Percentiles rank a stretch among this genome's conserved stretches.
phyloP scores from a whole-genome alignment of 208 protist species.

The Pavlovales sp. region DNA sequence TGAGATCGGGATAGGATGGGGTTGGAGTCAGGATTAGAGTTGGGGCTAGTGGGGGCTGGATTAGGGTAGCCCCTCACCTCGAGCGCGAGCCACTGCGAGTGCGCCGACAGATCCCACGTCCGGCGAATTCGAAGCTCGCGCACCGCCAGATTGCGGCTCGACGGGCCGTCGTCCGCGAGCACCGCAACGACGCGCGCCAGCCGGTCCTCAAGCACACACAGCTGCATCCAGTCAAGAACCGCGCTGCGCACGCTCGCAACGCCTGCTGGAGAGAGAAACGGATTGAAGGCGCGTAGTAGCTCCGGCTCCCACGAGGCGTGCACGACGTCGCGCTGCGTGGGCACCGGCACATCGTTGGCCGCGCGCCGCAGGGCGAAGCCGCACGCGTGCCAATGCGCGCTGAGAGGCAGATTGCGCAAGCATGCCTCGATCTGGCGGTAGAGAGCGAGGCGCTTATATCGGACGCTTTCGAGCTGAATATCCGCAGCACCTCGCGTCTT shows the following conservation, averaged over 20 bases:
- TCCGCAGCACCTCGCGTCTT: too few species aligned
- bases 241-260: neutral
- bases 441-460: too few species aligned
- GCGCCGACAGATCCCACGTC: neutral
- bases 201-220: constrained; percentile 37
- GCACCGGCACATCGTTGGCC: neutral
- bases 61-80: too few species aligned
- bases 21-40: too few species aligned
- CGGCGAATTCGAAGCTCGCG: neutral
- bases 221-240: constrained; percentile 6
- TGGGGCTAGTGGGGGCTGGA: too few species aligned
- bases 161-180: neutral
- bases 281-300: constrained; percentile 28
- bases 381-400: neutral
- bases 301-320: neutral
- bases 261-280: constrained; percentile 9
- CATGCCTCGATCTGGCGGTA: too few species aligned
- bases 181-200: neutral
- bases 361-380: constrained; percentile 15
- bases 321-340: constrained; percentile 17
- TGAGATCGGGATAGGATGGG: too few species aligned
- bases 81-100: constrained; percentile 34
- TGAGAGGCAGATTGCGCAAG: too few species aligned
- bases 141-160: neutral
- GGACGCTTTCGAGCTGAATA: too few species aligned